Base-by-base conservation (phyloP, 1,139 yeast genomes). In the Pichia sp. region DNA sequence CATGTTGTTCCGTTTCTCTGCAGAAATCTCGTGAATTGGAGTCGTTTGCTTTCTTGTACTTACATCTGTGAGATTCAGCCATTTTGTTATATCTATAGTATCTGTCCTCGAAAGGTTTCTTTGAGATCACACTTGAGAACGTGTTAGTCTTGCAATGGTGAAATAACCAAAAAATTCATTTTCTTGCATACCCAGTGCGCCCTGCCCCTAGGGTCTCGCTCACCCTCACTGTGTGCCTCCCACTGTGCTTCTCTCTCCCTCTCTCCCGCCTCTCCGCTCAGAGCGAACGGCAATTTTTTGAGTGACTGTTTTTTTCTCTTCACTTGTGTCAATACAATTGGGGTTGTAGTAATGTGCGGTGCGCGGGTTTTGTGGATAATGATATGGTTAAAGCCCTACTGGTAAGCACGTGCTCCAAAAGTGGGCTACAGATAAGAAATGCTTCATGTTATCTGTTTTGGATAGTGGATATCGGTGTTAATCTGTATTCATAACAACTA, bases 11-110 rank as follows among this genome's bases (percentile, higher is more conserved):
- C 26, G 30, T 42, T 19, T 42, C 10, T 16, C 40, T 13, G 13
- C 36, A 19, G 7, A 10, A 10, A 34, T 31, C 40, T 36, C 10
- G 15, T 36, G 15, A 13, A 36, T 13, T 36, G 40, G 23, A 29
- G n/a, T n/a, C 15, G 26, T 13, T 23, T 47, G 13, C 15, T 40
- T 4, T 29, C 43, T 32, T n/a, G 36, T 54, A 85, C 90, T 80
- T 85, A 85, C 93, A 83, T 88, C 97, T 88, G 83, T 90, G 96
- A 77, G 96, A 86, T 83, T 88, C 96, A 83, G 96, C 93, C 96
- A 89, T 89, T 80, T 75, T 76, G 64, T 54, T 60, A 54, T 63
- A 55, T 61, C 56, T 60, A 59, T 58, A 47, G 34, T 55, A 54
- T 59, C 54, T 51, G 54, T 36, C 38, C 47, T 32, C 40, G 40